These are phyloP conservation scores for Penicillium silybi DNA, from an alignment of 495 filamentous ascomycete genomes.

Conservation along the genomic window DNA sequence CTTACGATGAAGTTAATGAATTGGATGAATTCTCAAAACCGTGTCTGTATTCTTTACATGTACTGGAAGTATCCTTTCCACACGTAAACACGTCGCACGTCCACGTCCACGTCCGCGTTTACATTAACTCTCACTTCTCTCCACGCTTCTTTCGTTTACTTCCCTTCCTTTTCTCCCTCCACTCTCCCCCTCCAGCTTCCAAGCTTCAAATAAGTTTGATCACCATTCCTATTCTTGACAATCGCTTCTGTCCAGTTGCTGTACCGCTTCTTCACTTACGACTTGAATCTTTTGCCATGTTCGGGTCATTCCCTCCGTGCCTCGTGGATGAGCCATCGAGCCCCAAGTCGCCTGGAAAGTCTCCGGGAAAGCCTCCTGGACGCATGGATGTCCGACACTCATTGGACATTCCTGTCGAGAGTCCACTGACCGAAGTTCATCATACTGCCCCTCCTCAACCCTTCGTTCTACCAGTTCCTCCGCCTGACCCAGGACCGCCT, in stretches of 20 bases:
- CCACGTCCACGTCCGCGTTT: too few species aligned
- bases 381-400: not conserved
- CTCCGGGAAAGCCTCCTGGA: too few species aligned
- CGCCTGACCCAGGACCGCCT: not conserved
- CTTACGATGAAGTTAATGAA: slow-evolving; percentile 15
- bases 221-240: not conserved
- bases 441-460: not conserved
- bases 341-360: not conserved
- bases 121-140: not conserved
- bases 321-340: not conserved
- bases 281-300: not conserved
- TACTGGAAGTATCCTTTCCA: too few species aligned
- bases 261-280: not conserved
- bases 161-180: not conserved
- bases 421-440: not conserved
- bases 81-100: too few species aligned
- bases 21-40: not conserved
- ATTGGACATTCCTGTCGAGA: not conserved
- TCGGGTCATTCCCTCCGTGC: not conserved
- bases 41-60: not conserved
- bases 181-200: not conserved
- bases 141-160: not conserved
- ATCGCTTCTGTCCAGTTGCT: not conserved
- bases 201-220: not conserved
- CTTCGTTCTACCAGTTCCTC: not conserved